Conservation (phyloP, 306 rosid species). For the Glycine latifolia region DNA sequence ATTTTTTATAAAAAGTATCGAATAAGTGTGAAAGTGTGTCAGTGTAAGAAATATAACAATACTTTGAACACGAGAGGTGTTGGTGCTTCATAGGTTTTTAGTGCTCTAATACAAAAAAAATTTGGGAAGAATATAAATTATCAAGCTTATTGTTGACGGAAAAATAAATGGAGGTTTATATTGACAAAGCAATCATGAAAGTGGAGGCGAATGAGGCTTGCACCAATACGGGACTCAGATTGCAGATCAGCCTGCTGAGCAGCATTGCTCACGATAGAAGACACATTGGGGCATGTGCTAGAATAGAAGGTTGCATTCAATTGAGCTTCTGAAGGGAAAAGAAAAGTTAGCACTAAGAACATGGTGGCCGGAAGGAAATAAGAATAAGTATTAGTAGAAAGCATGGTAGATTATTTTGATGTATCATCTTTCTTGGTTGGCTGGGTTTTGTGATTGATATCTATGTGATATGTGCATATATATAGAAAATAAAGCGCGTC, state of each 20-base stretch:
- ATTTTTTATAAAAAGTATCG: too few species aligned
- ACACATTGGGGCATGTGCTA: slow-evolving; percentile 65
- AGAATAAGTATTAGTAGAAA: slow-evolving; percentile 24
- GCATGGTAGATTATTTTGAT: slow-evolving; percentile 46
- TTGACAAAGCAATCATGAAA: slow-evolving; percentile 78
- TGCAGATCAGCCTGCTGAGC: slow-evolving; percentile 61
- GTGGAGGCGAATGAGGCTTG: slow-evolving; percentile 72
- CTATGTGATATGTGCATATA: not conserved
- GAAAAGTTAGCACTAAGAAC: slow-evolving; percentile 22
- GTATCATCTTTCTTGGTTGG: not conserved
- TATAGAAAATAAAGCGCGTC: slow-evolving; percentile 51
- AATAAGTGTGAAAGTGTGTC: too few species aligned
- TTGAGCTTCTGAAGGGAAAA: slow-evolving; percentile 56
- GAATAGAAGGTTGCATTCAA: slow-evolving; percentile 64
- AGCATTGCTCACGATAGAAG: slow-evolving; percentile 55
- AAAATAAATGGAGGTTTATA: slow-evolving; percentile 32
- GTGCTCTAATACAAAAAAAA: too few species aligned
- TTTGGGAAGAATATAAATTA: too few species aligned
- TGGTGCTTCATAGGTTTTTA: too few species aligned
- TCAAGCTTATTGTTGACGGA: too few species aligned
- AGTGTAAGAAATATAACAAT: too few species aligned
- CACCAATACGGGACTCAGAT: slow-evolving; percentile 67
- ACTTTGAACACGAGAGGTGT: too few species aligned
- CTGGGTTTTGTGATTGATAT: slow-evolving; percentile 23
- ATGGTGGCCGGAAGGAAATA: not conserved